phyloP scores from a whole-genome alignment of 2,329 filamentous ascomycete genomes.

The Ceratocystis destructans region DNA sequence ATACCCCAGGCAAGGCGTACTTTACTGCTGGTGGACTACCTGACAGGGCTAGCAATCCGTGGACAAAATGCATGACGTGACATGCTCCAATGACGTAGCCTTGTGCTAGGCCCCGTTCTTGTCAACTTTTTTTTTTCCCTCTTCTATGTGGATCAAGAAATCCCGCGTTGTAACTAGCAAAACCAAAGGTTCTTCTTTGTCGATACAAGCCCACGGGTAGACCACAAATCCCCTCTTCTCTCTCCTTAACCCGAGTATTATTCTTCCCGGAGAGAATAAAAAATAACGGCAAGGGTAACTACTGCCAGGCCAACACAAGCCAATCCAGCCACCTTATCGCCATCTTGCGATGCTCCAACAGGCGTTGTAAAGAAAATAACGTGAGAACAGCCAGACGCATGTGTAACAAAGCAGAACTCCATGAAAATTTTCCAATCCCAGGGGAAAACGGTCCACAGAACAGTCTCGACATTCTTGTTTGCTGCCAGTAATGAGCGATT shows the following conservation, averaged over 20 bases:
- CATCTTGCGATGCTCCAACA: not conserved
- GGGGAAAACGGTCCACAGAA: not conserved
- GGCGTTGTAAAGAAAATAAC: not conserved
- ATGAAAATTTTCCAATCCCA: not conserved
- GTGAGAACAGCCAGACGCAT: not conserved
- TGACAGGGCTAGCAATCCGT: constrained; percentile 1
- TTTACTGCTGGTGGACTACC: not conserved
- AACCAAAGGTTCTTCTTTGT: not conserved
- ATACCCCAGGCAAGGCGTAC: not conserved
- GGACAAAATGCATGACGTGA: constrained; percentile 4
- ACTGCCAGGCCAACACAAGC: no score
- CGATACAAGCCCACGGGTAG: not conserved
- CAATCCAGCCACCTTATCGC: not conserved
- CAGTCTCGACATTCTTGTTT: not conserved
- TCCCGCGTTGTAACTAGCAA: not conserved
- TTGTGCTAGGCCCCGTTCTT: not conserved
- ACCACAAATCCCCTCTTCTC: not conserved
- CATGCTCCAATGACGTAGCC: constrained; percentile 1
- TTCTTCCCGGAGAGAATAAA: not conserved
- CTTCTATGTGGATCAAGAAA: not conserved
- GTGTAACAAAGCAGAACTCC: not conserved
- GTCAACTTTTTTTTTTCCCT: not conserved
- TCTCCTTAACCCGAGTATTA: not conserved
- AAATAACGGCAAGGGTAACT: no score
- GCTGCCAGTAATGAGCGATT: not conserved